A percentile compares a stretch with the other conserved stretches of the same genome.
These are phyloP conservation scores for Vitis hybrid DNA, from an alignment of 177 flowering plant species.

Conservation along the genomic window DNA sequence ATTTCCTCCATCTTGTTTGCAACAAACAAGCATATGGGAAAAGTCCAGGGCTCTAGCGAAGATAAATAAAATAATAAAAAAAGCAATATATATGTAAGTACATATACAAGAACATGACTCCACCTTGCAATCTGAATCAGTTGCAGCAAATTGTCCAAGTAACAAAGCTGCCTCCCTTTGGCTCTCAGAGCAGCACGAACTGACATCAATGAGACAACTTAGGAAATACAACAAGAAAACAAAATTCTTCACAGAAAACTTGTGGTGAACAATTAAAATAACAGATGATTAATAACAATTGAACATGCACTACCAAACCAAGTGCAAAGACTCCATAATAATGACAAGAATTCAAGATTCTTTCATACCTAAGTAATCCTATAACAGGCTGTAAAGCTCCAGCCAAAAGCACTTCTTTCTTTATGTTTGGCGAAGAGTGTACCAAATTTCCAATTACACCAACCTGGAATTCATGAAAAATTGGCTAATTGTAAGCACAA, in stretches of 20 bases:
- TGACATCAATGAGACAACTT: slow-evolving; percentile 27
- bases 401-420: slow-evolving; percentile 92
- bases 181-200: slow-evolving; percentile 95
- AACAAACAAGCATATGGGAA: too few relatives aligned
- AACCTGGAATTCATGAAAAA: slow-evolving; percentile 52
- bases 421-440: slow-evolving; percentile 92
- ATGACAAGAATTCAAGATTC: not conserved
- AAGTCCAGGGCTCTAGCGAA: too few relatives aligned
- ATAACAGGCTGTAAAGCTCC: slow-evolving; percentile 99
- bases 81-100: not conserved
- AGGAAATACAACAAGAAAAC: not conserved
- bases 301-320: slow-evolving; percentile 3
- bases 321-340: not conserved
- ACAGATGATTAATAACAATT: not conserved
- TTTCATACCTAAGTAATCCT: slow-evolving; percentile 72
- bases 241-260: not conserved
- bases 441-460: slow-evolving; percentile 99
- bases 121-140: slow-evolving; percentile 99
- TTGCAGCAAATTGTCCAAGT: slow-evolving; percentile 98
- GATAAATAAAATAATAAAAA: not conserved
- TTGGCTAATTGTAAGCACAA: slow-evolving; percentile 10
- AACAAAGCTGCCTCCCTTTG: slow-evolving; percentile 98
- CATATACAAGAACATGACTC: not conserved
- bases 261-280: not conserved
- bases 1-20: not conserved